Evolutionary conservation across 2,329 filamentous ascomycete genomes (phyloP), one percentile per base, ranked within the genome.

Genomic region (Emmonsia crescens): DNA sequence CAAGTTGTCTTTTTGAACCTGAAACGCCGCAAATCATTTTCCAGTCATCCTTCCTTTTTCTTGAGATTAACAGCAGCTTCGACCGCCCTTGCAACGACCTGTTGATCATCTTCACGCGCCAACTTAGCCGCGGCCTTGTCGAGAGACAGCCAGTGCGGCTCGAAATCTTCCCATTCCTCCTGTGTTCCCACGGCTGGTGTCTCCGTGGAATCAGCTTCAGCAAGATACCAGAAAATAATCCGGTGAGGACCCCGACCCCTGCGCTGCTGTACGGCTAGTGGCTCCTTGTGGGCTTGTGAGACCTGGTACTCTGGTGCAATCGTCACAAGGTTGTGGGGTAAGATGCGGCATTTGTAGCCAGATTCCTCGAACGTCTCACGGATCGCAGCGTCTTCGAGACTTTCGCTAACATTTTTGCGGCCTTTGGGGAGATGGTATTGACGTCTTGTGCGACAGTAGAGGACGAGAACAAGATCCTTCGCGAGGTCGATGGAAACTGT

Each of bases 331-430:
- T 21, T 60, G 27, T 60, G 46, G 29, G 56, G 60, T 36, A 64
- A 40, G 29, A 64, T 40, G 5, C 48, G 38, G n/a, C 49, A 60
- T 31, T 40, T 58, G 48, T 61, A 64, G 29, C 61, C 60, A 19
- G 64, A 67, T 58, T 71, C 70, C 57, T 71, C 70, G 40, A 65
- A 61, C 3, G 69, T 70, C 59, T 71, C 70, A 19, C 68, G 67
- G 24, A 70, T 16, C 8, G 69, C 69, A 12, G 68, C 65, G 21
- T 60, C 61, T 24, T 65, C 61, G 21, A 70, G 54, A 14, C 63
- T 62, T 52, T 71, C 70, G 16, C 64, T 64, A 27, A 66, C 58
- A 44, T 70, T 66, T 57, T 70, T 71, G 38, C 69, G 65, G 10
- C 70, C 70, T 24, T 69, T 68, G 12, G 70, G 68, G 8, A 71